Percentiles rank a stretch among this genome's conserved stretches.
Evolutionary conservation across 1,139 yeast genomes (phyloP).

Genomic region (Candida freyschussii): DNA sequence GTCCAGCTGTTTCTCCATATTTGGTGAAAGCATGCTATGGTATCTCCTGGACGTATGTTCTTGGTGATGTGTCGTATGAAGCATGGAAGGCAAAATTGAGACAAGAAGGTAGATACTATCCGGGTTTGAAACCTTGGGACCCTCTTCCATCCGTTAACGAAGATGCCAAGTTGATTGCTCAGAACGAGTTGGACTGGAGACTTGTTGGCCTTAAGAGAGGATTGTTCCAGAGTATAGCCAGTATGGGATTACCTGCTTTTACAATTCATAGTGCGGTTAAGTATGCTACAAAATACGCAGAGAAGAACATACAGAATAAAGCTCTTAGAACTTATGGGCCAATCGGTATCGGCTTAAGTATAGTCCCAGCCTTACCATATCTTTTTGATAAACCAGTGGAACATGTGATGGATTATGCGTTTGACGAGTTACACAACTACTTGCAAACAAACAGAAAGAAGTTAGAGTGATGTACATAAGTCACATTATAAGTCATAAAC

Average conservation of each 20-base stretch:
- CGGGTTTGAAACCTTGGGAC: constrained; percentile 71
- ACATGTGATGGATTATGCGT: constrained; percentile 56
- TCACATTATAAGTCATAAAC: not conserved
- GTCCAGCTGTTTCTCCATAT: constrained; percentile 75
- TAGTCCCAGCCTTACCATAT: constrained; percentile 76
- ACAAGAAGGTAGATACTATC: constrained; percentile 59
- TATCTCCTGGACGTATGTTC: constrained; percentile 69
- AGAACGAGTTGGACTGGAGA: constrained; percentile 41
- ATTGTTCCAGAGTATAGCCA: constrained; percentile 73
- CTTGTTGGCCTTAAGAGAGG: constrained; percentile 64
- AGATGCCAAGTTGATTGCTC: constrained; percentile 30
- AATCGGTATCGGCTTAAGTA: constrained; percentile 67
- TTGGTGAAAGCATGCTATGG: constrained; percentile 66
- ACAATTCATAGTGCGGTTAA: constrained; percentile 78
- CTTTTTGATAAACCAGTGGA: constrained; percentile 83
- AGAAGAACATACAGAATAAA: constrained; percentile 45
- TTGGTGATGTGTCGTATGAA: constrained; percentile 75
- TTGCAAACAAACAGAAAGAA: constrained; percentile 8
- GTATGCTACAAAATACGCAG: constrained; percentile 52
- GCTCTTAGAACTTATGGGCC: constrained; percentile 63
- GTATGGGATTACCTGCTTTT: constrained; percentile 85
- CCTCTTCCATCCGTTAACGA: constrained; percentile 39
- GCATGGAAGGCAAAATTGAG: constrained; percentile 72
- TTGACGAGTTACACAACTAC: constrained; percentile 50
- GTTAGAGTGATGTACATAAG: constrained; percentile 12